phyloP scores from a whole-genome alignment of 1,284 basidiomycete genomes.

The Mycosarcoma mackinlayi region DNA sequence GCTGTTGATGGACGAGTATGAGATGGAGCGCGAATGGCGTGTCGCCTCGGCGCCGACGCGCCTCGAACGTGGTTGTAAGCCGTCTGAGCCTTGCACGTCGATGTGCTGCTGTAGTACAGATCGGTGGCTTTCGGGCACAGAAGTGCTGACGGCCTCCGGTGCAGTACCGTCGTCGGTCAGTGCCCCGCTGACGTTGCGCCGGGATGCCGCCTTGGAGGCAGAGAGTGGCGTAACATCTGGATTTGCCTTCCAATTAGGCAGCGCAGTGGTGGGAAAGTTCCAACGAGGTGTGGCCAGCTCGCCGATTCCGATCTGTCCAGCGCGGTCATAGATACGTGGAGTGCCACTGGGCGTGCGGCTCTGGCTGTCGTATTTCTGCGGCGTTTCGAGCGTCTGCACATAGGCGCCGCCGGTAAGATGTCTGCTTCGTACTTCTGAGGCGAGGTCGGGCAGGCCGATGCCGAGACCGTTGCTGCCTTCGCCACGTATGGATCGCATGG shows the following conservation, averaged over 20 bases:
- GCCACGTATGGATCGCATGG: conserved; percentile 5
- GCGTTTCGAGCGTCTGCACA: conserved; percentile 36
- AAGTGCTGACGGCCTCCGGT: conserved; percentile 21
- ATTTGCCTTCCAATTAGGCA: conserved; percentile 24
- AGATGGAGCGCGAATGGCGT: conserved; percentile 61
- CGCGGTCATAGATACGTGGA: conserved; percentile 75
- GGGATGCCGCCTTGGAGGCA: conserved; percentile 18
- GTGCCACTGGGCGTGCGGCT: conserved; percentile 25
- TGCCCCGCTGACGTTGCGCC: conserved; percentile 37
- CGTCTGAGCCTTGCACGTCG: conserved; percentile 8
- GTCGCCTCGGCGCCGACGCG: conserved; percentile 26
- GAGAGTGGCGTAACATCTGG: conserved; percentile 26
- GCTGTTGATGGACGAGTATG: conserved; percentile 56
- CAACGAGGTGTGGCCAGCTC: conserved; percentile 97
- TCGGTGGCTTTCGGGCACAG: conserved; percentile 20
- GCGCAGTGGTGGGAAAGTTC: conserved; percentile 69
- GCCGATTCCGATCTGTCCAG: conserved; percentile 89
- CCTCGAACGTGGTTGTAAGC: conserved; percentile 7
- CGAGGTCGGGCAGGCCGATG: conserved; percentile 45
- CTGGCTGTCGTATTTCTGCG: conserved; percentile 36
- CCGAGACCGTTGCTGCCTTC: conserved; percentile 39
- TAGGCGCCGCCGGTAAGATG: conserved; percentile 3
- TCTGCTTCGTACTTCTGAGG: conserved; percentile 13
- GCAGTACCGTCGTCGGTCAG: conserved; percentile 41
- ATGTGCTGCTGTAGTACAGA: conserved; percentile 11